Base-by-base conservation (phyloP, 2,329 filamentous ascomycete genomes). In the Aspergillus glaucus region DNA sequence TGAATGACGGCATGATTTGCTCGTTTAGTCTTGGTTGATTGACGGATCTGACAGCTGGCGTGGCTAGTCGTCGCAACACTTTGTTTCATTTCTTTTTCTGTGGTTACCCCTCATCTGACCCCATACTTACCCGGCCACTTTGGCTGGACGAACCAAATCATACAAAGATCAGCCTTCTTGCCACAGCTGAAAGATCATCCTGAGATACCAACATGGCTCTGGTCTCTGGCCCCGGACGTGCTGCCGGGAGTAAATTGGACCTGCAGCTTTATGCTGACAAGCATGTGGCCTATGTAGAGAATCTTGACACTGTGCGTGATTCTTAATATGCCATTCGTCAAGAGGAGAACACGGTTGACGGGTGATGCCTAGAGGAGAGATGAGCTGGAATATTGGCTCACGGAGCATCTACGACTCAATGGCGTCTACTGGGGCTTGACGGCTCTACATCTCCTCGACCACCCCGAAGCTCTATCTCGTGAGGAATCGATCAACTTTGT, bases 311-410 rank as follows among this genome's bases (percentile, higher is more conserved):
- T 57, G 84, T 87, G 77, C 71, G 80, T 78, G 55, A 58, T 61
- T 51, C 55, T 58, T 59, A 54, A 49, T 52, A 49, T 52, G 37
- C 17, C 10, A 48, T 56, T 53, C 52, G 55, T 49, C 36, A 44
- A 50, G 50, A 46, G 46, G 52, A 48, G 49, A 52, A 52, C 50
- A 54, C 56, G 55, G 55, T 64, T 64, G 62, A 62, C 61, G 55
- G 52, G 50, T 63, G 62, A 71, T 73, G 62, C 60, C 17, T 72
- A 86, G 82, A 85, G 87, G 65, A 90, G 87, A 74, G 90, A 97
- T 76, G 88, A 96, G 71, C 84, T 95, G 60, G 90, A 96, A 69
- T 98, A 97, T 75, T 96, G 92, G 87, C 78, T 97, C 65, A 98
- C 93, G 12, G 92, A 98, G 71, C 93, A 98, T 68, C 79, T 98